Percentiles rank a stretch among this genome's conserved stretches.
Conservation (phyloP, 1,284 basidiomycete genomes). For the Fomitiporia mediterranea region DNA sequence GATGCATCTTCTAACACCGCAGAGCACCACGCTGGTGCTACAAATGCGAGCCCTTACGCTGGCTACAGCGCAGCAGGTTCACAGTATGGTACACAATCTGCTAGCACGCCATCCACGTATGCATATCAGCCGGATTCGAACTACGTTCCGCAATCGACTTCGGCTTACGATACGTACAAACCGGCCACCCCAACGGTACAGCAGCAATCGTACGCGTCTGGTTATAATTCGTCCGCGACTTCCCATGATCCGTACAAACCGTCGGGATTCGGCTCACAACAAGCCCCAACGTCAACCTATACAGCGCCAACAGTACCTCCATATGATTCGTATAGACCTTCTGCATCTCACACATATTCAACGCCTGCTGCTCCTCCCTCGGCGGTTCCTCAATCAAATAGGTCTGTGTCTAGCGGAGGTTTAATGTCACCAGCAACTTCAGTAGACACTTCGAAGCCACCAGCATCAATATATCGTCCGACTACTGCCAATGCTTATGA, state of each 20-base stretch:
- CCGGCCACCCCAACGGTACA: conserved; percentile 18
- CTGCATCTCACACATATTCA: conserved; percentile 1
- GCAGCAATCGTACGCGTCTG: conserved; percentile 2
- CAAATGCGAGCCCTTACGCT: conserved; percentile 2
- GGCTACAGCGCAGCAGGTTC: not conserved
- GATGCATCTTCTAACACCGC: not conserved
- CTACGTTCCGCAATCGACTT: conserved; percentile 2
- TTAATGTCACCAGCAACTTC: conserved; percentile 16
- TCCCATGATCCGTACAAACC: conserved; percentile 33
- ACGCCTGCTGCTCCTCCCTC: conserved; percentile 13
- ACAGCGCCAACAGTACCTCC: conserved; percentile 22
- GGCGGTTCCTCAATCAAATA: not conserved
- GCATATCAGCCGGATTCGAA: not conserved
- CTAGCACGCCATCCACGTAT: conserved; percentile 1
- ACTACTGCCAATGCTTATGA: conserved; percentile 74
- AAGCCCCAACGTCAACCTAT: conserved; percentile 24
- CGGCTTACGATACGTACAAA: conserved; percentile 17
- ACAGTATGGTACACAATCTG: not conserved
- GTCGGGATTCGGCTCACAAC: conserved; percentile 24
- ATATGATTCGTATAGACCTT: conserved; percentile 28
- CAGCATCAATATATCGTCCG: conserved; percentile 44
- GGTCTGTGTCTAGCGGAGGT: not conserved
- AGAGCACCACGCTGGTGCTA: not conserved
- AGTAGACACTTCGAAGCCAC: conserved; percentile 18
- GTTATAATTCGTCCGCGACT: conserved; percentile 12